Evolutionary conservation across 1,284 basidiomycete species (phyloP).

Genomic region (Pyrrhoderma noxium): DNA sequence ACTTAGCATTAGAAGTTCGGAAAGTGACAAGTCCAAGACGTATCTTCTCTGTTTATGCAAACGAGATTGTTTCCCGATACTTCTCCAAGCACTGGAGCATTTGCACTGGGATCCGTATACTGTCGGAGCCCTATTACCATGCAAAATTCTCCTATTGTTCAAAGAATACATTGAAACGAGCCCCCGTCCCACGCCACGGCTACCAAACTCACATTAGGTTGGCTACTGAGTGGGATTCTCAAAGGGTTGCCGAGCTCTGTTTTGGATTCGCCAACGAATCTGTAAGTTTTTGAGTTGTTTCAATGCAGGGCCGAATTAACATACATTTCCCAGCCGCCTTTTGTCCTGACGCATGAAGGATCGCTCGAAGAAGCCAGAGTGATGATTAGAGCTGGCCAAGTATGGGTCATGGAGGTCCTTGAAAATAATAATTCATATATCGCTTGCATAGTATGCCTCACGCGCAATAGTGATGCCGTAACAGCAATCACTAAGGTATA

Average conservation of each 20-base stretch:
- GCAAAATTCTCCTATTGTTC: constrained; percentile 55
- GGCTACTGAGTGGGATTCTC: constrained; percentile 37
- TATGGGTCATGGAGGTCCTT: constrained; percentile 51
- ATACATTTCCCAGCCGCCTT: constrained; percentile 39
- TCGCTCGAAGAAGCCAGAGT: constrained; percentile 45
- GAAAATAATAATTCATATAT: constrained; percentile 29
- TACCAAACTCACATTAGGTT: constrained; percentile 34
- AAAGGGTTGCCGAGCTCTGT: constrained; percentile 41
- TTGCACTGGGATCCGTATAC: constrained; percentile 32
- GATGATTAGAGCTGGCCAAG: constrained; percentile 39
- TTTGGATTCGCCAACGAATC: constrained; percentile 49
- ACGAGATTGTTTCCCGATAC: constrained; percentile 36
- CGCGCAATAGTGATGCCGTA: constrained; percentile 42
- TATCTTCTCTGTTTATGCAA: constrained; percentile 62
- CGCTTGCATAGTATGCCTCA: constrained; percentile 60
- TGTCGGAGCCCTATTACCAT: constrained; percentile 50
- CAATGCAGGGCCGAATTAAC: constrained; percentile 3
- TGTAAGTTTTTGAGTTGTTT: constrained; percentile 31
- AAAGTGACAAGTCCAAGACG: constrained; percentile 24
- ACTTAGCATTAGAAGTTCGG: constrained; percentile 23
- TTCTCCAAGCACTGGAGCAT: constrained; percentile 46
- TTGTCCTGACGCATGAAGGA: constrained; percentile 34
- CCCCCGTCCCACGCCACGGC: constrained; percentile 21
- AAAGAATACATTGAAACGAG: constrained; percentile 31
- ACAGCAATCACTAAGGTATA: constrained; percentile 62